Evolutionary conservation across 495 filamentous ascomycete species (phyloP).

Genomic region (Trichocladium uniseriatum): DNA sequence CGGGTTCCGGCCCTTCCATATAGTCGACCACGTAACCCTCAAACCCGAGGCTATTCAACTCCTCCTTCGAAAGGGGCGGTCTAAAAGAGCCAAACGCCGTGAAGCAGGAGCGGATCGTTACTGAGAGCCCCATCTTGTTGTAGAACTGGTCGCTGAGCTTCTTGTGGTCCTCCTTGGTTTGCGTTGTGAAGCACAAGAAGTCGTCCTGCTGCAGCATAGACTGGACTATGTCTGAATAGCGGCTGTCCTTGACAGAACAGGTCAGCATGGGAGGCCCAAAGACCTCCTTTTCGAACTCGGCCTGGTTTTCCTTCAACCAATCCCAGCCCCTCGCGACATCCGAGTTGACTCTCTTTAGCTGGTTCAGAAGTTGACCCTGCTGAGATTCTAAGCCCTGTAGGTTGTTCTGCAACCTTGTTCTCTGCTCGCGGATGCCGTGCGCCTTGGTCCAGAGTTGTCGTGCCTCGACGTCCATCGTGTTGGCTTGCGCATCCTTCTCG

Average conservation of each 20-base stretch:
- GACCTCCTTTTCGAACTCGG: constrained; percentile 67
- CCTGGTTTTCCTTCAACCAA: constrained; percentile 66
- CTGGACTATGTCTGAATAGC: constrained; percentile 68
- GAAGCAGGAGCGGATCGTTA: constrained; percentile 52
- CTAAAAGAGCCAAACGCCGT: constrained; percentile 41
- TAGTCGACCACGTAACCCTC: constrained; percentile 71
- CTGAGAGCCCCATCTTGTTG: constrained; percentile 47
- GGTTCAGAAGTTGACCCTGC: constrained; percentile 60
- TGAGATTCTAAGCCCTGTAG: constrained; percentile 61
- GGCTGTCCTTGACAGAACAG: constrained; percentile 70
- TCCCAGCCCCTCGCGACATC: constrained; percentile 65
- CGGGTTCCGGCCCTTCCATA: constrained; percentile 70
- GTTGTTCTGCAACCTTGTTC: constrained; percentile 34
- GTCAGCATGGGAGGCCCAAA: constrained; percentile 77
- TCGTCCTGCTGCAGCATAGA: constrained; percentile 52
- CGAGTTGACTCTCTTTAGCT: constrained; percentile 44
- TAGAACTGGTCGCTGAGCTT: constrained; percentile 51
- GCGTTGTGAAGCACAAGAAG: constrained; percentile 65
- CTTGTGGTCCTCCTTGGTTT: constrained; percentile 62
- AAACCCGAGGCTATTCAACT: constrained; percentile 55
- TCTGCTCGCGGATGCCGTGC: constrained; percentile 14
- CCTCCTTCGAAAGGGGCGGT: constrained; percentile 44
- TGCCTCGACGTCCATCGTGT: constrained; percentile 27
- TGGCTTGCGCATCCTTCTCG: constrained; percentile 34
- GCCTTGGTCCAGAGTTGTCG: constrained; percentile 18